Evolutionary conservation across 169 alveolate genomes (phyloP), one percentile per base, ranked within the genome.

Genomic region (Plasmodium ovale): DNA sequence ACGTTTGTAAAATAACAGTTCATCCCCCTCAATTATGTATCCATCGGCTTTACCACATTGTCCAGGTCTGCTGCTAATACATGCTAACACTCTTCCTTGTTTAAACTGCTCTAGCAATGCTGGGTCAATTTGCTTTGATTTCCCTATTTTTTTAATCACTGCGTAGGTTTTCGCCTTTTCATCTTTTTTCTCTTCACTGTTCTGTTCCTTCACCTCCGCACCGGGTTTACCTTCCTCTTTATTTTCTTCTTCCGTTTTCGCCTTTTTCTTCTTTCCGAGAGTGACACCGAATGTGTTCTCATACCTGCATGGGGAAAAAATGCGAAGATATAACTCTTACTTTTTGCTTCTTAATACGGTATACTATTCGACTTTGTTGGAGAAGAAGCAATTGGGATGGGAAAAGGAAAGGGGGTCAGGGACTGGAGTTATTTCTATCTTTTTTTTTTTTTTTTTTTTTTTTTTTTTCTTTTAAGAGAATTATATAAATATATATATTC

Each of bases 1-100:
- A 94, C 97, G 97, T 94, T 96, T 94, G 97, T 99, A 98, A 97
- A 98, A 98, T 94, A 95, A 97, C 88, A 98, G 97, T 93, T 98
- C 99, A 89, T 96, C 99, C 82, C 99, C 99, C 96, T 98, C 99
- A 53, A 98, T 96, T 85, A 98, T 96, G 93, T 97, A 98, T 31
- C 99, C 99, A 84, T 98, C 99, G 49, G 98, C 98, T 88, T 99
- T 97, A 23, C 99, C 99, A 71, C 97, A 93, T 93, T 98, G 99
- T n/a, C 99, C 99, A 21, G 99, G 99, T 89, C 99, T 97, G 73
- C 99, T 97, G 85, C 99, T 94, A 88, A 99, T 96, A 95, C 99
- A 98, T 23, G 99, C 99, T 73, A 98, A 93, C 60, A 98, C 95
- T 87, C 99, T 96, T 82, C 99, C 99, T 54, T 97, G 94, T 77